Evolutionary conservation across 1,139 yeast genomes (phyloP), one percentile per base, ranked within the genome.

Genomic region (Saccharomyces hybrid): DNA sequence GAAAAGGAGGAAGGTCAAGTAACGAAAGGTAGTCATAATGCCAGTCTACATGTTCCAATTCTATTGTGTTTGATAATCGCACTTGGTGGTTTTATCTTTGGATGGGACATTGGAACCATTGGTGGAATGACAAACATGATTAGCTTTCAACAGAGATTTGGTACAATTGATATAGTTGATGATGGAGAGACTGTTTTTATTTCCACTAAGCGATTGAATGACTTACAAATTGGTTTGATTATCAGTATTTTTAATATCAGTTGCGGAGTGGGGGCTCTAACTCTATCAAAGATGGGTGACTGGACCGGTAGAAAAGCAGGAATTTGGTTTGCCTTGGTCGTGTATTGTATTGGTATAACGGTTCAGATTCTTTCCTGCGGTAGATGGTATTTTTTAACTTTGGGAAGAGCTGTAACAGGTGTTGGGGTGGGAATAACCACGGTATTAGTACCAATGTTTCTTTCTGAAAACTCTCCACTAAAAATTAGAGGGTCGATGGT

Each of bases 81-180:
- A 3, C 77, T 82, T 58, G 84, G 87, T 48, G 91, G 90, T 2
- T 81, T 83, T 58, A 79, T 83, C 14, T 83, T 83, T 63, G 91
- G 91, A 34, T 84, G 82, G 75, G 91, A 85, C 71, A 82, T 86
- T 53, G 90, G 90, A 54, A 83, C 86, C 50, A 78, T 84, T 62
- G 86, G 88, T 47, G 88, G 88, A 34, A 75, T 84, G 55, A 77
- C 84, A 31, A 82, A 82, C 64, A 77, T 83, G 79, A 63, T 75
- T 7, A 76, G 80, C 50, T 84, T 82, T 68, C 69, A 71, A 58
- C 52, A 62, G 19, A 71, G 76, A 52, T 84, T 80, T 63, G 88
- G 83, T 54, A 71, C 44, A 38, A 16, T 13, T 2, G n/a, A 38
- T 16, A 5, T 38, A 4, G 8, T 19, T 6, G 5, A 19, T 8